Base-by-base conservation (phyloP, 1,139 yeast genomes). In the Debaryomyces nepalensis region DNA sequence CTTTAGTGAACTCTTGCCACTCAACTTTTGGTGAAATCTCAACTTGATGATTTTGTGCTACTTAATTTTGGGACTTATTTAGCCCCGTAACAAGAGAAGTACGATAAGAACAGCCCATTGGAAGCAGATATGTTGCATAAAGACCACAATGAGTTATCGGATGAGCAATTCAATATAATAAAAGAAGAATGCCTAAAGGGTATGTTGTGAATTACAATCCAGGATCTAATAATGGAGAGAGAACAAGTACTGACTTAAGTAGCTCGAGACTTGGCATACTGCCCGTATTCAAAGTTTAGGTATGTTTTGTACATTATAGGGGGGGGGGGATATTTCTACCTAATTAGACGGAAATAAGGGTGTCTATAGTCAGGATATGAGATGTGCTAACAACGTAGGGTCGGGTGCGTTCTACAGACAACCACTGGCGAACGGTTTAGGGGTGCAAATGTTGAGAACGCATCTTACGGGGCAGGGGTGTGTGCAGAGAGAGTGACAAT, bases 361-460 rank as follows among this genome's bases (percentile, higher is more conserved):
- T n/a, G n/a, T n/a, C n/a, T n/a, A n/a, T n/a, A n/a, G n/a, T n/a
- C n/a, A n/a, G n/a, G n/a, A n/a, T n/a, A n/a, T n/a, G n/a, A n/a
- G 22, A 24, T 4, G 31, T 50, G 58, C 68, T 61, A 58, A 61
- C 61, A 7, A n/a, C 29, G 16, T 35, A 75, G 91, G 36, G 99
- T 93, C 2, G 97, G 98, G 0, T 88, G 96, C 41, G 80, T 84
- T 1, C 55, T 91, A 1, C 57, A 87, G 23, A 73, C 89, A 0
- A 58, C 58, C 1, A 64, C 70, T 7, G 86, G 81, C 3, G 66
- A 68, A 15, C 69, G 61, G 35, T 65, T 84, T 26, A 61, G 66
- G 9, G 99, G 98, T 3, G 96, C 95, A 37, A 93, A 93, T 54
- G 82, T 93, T 19, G 99, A 93, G 59, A 93, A 91, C 59, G 97